Conservation (phyloP, 768 basidiomycete genomes). For the Clathrus columnatus region DNA sequence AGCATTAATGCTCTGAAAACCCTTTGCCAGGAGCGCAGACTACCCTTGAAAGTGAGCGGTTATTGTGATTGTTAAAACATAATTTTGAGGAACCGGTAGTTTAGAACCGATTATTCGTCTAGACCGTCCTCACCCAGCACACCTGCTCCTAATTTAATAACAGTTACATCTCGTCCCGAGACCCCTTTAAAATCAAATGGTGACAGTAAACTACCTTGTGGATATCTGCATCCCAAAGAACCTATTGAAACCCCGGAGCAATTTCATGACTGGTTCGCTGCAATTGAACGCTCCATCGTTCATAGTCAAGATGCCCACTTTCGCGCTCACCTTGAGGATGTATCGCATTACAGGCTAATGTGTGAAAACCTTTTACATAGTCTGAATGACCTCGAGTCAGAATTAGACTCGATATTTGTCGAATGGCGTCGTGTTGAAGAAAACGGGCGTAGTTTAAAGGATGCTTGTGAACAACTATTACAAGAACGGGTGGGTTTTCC, state of each 20-base stretch:
- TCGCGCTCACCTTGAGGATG: slow-evolving; percentile 68
- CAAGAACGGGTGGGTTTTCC: slow-evolving; percentile 69
- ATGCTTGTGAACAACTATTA: slow-evolving; percentile 81
- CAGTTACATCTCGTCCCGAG: slow-evolving; percentile 36
- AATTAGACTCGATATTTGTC: slow-evolving; percentile 74
- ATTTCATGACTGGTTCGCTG: slow-evolving; percentile 93
- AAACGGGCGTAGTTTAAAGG: slow-evolving; percentile 82
- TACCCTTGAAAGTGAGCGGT: slow-evolving; percentile 66
- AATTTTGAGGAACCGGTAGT: neutral
- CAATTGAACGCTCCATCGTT: slow-evolving; percentile 82
- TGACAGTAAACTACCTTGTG: slow-evolving; percentile 14
- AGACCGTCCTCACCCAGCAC: slow-evolving; percentile 4
- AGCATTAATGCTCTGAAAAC: slow-evolving; percentile 58
- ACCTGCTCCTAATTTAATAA: slow-evolving; percentile 34
- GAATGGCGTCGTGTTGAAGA: slow-evolving; percentile 87
- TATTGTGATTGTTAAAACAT: neutral
- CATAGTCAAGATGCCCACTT: slow-evolving; percentile 94
- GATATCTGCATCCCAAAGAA: slow-evolving; percentile 53
- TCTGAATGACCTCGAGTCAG: slow-evolving; percentile 62
- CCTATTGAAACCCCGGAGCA: slow-evolving; percentile 89
- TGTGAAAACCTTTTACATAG: slow-evolving; percentile 68
- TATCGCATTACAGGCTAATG: slow-evolving; percentile 65
- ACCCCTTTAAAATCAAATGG: slow-evolving; percentile 29
- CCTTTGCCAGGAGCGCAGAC: slow-evolving; percentile 47
- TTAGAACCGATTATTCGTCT: neutral